Conservation (phyloP, 179 eudicot genomes). For the Gypsophila paniculata region DNA sequence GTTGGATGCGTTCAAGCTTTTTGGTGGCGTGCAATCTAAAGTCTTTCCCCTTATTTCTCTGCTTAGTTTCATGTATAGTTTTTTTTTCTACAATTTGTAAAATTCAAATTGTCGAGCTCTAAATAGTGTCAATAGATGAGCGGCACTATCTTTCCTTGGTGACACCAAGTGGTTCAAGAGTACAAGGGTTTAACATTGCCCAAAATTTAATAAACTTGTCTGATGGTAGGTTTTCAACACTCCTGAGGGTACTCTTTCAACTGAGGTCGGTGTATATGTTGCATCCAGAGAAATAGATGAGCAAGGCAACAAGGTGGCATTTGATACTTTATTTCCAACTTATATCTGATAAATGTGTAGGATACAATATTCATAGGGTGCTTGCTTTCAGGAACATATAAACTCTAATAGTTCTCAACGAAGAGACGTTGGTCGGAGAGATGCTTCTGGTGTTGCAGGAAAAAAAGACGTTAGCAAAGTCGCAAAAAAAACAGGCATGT, state of each 20-base stretch:
- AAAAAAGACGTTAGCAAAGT: constrained; percentile 63
- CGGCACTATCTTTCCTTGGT: not conserved
- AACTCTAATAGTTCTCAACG: constrained; percentile 53
- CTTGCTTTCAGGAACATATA: constrained; percentile 46
- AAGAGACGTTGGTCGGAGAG: constrained; percentile 49
- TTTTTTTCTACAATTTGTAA: not conserved
- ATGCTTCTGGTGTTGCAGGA: constrained; percentile 41
- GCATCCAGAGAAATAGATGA: constrained; percentile 55
- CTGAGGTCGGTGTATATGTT: constrained; percentile 89
- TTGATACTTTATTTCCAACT: constrained; percentile 19
- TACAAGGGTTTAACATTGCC: not conserved
- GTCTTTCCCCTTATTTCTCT: not conserved
- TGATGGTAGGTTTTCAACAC: constrained; percentile 69
- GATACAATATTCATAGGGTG: not conserved
- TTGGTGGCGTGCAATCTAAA: not conserved
- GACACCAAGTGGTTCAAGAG: constrained; percentile 2
- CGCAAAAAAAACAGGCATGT: constrained; percentile 59
- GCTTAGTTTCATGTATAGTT: not conserved
- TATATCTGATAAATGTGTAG: not conserved
- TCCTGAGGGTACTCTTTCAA: constrained; percentile 89
- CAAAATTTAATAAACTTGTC: constrained; percentile 2
- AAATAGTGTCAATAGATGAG: not conserved
- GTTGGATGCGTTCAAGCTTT: not conserved
- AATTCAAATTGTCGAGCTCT: not conserved
- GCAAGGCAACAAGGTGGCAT: constrained; percentile 49